phyloP scores from a whole-genome alignment of 352 stramenopile species.

The Phytophthora fragariaefolia region DNA sequence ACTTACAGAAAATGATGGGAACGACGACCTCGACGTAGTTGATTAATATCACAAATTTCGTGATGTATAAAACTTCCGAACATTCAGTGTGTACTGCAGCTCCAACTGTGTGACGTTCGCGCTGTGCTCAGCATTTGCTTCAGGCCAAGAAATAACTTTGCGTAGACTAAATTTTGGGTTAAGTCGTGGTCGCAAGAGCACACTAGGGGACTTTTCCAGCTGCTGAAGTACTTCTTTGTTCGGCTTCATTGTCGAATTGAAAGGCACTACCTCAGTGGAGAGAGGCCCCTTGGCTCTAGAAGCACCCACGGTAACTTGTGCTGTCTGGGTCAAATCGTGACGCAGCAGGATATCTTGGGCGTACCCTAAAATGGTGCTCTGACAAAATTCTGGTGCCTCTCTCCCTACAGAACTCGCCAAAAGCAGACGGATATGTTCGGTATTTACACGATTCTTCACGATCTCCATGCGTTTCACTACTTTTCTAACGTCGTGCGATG shows the following conservation, averaged over 20 bases:
- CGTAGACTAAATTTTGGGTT: not conserved
- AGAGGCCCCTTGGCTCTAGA: not conserved
- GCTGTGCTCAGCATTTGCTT: no score
- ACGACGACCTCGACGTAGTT: slow-evolving; percentile 36
- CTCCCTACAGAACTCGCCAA: not conserved
- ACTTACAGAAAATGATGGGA: slow-evolving; percentile 26
- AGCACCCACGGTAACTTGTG: not conserved
- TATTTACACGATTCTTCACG: slow-evolving; percentile 3
- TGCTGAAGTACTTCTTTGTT: not conserved
- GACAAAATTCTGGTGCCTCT: not conserved
- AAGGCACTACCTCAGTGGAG: not conserved
- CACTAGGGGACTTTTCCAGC: not conserved
- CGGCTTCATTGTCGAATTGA: not conserved
- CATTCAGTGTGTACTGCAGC: slow-evolving; percentile 13
- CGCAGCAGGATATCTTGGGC: not conserved
- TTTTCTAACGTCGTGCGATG: slow-evolving; percentile 11
- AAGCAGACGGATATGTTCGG: not conserved
- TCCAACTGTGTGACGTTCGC: not conserved
- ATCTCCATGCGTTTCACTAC: slow-evolving; percentile 13
- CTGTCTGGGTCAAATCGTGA: not conserved
- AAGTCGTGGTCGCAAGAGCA: not conserved
- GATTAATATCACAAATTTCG: slow-evolving; percentile 25
- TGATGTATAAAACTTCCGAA: slow-evolving; percentile 21
- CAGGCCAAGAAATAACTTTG: not conserved
- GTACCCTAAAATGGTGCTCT: not conserved